Base-by-base conservation (phyloP, 2,329 filamentous ascomycete genomes). In the Annulohypoxylon truncatum region DNA sequence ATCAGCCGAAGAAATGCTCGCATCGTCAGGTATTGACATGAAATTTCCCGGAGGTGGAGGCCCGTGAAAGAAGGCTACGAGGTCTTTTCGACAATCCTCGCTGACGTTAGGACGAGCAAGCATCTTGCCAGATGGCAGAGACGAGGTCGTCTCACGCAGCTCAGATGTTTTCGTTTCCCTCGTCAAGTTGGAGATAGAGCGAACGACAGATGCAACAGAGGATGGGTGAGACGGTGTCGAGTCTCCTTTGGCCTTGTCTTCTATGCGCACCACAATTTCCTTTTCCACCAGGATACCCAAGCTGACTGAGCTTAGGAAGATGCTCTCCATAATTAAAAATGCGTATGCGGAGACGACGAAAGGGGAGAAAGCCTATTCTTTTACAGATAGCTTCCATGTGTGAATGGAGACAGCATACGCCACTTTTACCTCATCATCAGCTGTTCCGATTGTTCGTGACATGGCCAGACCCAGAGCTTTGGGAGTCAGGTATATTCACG, bases 51-150 rank as follows among this genome's bases (percentile, higher is more conserved):
- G 77, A 4, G 85, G 85, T 0, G 85, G 84, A 24, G 82, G 77
- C 20, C 81, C 80, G 42, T 78, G 81, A 47, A 88, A 72, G 63
- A 87, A 87, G n/a, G 84, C 81, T 42, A 82, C 77, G 50, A 86
- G 74, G 4, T 77, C 64, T 24, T 52, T 66, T 2, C 62, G 51
- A 38, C 59, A 58, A 20, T 70, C 62, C n/a, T 55, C 44, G 35
- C 31, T 64, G 38, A 64, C 59, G 40, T 68, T 64, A 26, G 59
- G 55, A 55, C 70, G 68, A 26, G 56, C 67, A 22, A 60, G 56
- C 47, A 66, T 66, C 31, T 35, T 59, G 20, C 20, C 59, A 28
- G 60, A 52, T 6, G 57, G 53, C 29, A 50, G 54, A 56, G 48
- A 35, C 12, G 31, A 47, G 26, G 18, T 28, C 44, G 20, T 64